Evolutionary conservation across 805 yeast genomes (phyloP).

Genomic region (Candida pini): DNA sequence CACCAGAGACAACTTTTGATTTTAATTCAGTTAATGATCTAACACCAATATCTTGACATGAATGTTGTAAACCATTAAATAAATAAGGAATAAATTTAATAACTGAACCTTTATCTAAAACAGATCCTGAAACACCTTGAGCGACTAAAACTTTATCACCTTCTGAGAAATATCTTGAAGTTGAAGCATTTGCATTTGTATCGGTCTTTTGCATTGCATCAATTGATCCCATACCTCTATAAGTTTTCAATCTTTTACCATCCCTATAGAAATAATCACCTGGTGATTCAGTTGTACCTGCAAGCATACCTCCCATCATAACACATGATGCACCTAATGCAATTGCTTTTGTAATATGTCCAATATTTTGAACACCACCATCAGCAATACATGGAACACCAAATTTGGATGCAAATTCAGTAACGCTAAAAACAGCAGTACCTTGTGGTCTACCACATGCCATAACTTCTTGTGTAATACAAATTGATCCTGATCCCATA

Average conservation of each 20-base stretch:
- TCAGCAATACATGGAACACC: conserved; percentile 99
- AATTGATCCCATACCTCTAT: conserved; percentile 99
- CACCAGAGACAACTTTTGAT: conserved; percentile 56
- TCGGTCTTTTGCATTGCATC: conserved; percentile 97
- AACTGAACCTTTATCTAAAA: conserved; percentile 93
- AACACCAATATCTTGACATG: conserved; percentile 97
- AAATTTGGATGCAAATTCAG: conserved; percentile 88
- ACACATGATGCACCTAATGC: conserved; percentile 96
- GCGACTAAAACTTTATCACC: conserved; percentile 94
- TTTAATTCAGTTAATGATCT: conserved; percentile 59
- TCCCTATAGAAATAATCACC: conserved; percentile 98
- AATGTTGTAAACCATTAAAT: conserved; percentile 94
- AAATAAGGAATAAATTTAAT: conserved; percentile 91
- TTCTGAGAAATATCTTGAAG: conserved; percentile 97
- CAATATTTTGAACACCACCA: conserved; percentile 98
- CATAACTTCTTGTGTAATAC: conserved; percentile 99
- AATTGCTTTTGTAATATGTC: conserved; percentile 94
- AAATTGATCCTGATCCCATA: conserved; percentile 99
- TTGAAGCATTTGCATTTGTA: conserved; percentile 89
- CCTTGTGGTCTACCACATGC: conserved; percentile 99
- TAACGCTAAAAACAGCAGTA: conserved; percentile 92
- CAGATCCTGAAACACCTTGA: conserved; percentile 97
- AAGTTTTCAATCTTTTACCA: conserved; percentile 93
- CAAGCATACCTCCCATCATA: conserved; percentile 99
- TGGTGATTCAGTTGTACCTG: conserved; percentile 98